Base-by-base conservation (phyloP, 1,284 basidiomycete genomes). In the Ganoderma meredithae region DNA sequence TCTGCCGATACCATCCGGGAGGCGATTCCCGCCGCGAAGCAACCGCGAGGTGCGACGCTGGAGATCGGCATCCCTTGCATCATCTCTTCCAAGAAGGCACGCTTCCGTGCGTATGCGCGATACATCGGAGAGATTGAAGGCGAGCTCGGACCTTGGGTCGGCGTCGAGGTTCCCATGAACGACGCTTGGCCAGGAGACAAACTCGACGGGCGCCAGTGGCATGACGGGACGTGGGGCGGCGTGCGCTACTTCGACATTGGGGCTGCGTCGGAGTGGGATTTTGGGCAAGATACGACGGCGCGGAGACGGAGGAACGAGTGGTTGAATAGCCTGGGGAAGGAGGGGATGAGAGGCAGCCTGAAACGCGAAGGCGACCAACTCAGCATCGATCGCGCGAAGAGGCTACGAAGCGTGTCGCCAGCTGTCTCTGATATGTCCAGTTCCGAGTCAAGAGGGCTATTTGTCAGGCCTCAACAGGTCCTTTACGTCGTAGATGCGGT, bases 51-150 rank as follows among this genome's bases (percentile, higher is more conserved):
- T 0, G 89, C 92, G 1, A 90, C 88, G 6, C 86, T 98, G 47
- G 90, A 94, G 53, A 89, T 97, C 25, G 95, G 96, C 8, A 97
- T 97, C 60, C 95, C 95, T 0, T 97, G 95, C 81, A 95, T 97
- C 76, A 94, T 97, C 66, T 90, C 91, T 0, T 91, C 91, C 43
- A 92, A 92, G 74, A 86, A 92, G 39, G 91, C 90, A 68, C 87
- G 94, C 13, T 96, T 97, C 84, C 90, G 91, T 64, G 96, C 95
- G 1, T 91, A 90, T 73, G 94, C 95, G 25, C 84, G 95, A 9
- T 97, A 97, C 76, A 94, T 97, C 63, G 96, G 95, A 2, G 90
- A 93, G 73, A 87, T 97, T 5, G 85, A 87, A 63, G 94, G 93
- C 60, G 92, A 94, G 77, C 76, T 77, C 6, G 96, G 95, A 0